Conservation (phyloP, 306 rosid genomes). For the Cucumis sativus region DNA sequence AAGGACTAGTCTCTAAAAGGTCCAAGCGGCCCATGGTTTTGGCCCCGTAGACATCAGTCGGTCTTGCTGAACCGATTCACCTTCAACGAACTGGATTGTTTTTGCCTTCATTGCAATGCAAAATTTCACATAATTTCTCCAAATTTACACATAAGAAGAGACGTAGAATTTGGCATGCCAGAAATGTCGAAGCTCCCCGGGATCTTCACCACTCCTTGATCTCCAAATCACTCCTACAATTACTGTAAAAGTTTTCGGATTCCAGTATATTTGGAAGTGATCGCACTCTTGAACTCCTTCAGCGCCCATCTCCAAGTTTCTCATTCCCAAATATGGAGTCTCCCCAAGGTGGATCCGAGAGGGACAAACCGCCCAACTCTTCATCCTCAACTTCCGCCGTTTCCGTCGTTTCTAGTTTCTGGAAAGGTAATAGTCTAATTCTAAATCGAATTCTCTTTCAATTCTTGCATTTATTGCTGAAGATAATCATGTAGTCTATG, state of each 20-base stretch:
- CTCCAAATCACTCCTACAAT: neutral
- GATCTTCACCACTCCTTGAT: neutral
- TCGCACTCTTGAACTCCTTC: neutral
- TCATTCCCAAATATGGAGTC: constrained; percentile 35
- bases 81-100: neutral
- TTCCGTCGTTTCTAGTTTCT: constrained; percentile 60
- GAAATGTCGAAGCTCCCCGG: neutral
- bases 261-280: neutral
- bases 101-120: neutral
- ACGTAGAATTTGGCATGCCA: neutral
- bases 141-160: neutral
- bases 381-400: constrained; percentile 57
- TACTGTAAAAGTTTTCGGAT: no score
- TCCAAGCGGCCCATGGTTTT: neutral
- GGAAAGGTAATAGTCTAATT: constrained; percentile 55
- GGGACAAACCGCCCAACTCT: constrained; percentile 56
- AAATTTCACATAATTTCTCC: neutral
- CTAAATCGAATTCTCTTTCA: neutral
- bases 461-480: neutral
- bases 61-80: neutral
- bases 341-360: constrained; percentile 57
- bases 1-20: no score
- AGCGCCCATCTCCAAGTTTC: neutral
- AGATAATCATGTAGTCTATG: neutral
- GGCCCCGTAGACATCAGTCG: neutral